Evolutionary conservation across 2,329 filamentous ascomycete species (phyloP).

Genomic region (Penicillium italicum): DNA sequence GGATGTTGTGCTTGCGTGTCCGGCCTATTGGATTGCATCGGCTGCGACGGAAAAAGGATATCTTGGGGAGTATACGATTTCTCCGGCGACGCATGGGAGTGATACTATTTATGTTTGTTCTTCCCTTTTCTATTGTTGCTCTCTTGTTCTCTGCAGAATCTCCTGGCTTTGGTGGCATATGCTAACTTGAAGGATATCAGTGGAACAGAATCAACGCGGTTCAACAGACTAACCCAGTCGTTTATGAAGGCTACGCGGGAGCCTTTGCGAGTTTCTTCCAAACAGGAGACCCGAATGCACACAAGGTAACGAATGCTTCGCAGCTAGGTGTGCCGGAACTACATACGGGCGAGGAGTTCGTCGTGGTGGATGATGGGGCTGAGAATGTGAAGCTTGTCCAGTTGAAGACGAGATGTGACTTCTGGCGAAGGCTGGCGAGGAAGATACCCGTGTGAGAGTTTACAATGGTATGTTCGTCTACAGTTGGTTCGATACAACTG

Average conservation of each 20-base stretch:
- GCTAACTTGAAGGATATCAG: conserved; percentile 26
- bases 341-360: conserved; percentile 47
- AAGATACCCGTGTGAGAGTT: conserved; percentile 46
- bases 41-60: conserved; percentile 48
- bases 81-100: conserved; percentile 56
- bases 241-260: conserved; percentile 57
- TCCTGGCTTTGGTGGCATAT: background rate
- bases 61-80: conserved; percentile 58
- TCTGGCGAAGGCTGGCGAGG: conserved; percentile 50
- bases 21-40: conserved; percentile 55
- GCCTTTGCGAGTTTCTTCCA: conserved; percentile 60
- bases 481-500: background rate
- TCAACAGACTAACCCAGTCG: conserved; percentile 51
- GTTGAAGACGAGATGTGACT: conserved; percentile 50
- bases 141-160: too few species aligned
- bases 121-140: background rate
- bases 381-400: conserved; percentile 35
- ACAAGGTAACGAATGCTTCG: conserved; percentile 51
- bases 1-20: conserved; percentile 58
- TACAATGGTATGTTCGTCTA: background rate
- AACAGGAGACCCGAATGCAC: conserved; percentile 56
- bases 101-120: conserved; percentile 54
- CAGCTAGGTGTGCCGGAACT: conserved; percentile 46
- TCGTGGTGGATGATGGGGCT: conserved; percentile 49
- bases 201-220: conserved; percentile 56